Conservation (phyloP, 495 filamentous ascomycete genomes). For the Paragyromitra xinjiangensis region DNA sequence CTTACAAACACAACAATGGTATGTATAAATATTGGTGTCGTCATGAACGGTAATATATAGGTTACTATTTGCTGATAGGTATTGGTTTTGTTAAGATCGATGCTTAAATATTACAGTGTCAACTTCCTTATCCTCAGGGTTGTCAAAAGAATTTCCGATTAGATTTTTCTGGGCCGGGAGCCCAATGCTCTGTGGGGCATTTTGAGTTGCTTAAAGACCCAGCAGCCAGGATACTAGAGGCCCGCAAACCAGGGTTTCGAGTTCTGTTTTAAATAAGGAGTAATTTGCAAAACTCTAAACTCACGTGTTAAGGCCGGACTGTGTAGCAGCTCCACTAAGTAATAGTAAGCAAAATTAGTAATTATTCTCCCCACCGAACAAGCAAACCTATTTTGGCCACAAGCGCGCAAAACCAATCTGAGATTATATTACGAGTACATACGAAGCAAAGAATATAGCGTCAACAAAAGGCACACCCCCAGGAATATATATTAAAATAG, state of each 20-base stretch:
- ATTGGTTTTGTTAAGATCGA: conserved; percentile 77
- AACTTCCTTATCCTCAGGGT: conserved; percentile 7
- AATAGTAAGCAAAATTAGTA: conserved; percentile 13
- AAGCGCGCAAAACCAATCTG: not conserved
- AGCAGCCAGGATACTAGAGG: not conserved
- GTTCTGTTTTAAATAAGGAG: not conserved
- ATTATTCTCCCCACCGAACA: not conserved
- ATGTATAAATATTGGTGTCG: conserved; percentile 90
- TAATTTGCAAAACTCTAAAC: conserved; percentile 17
- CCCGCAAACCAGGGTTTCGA: not conserved
- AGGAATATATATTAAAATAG: conserved; percentile 73
- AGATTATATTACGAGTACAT: not conserved
- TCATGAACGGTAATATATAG: conserved; percentile 76
- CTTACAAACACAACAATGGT: conserved; percentile 86
- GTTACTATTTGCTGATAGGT: conserved; percentile 80
- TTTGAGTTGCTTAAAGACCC: not conserved
- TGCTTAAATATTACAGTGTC: conserved; percentile 39
- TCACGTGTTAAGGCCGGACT: conserved; percentile 84
- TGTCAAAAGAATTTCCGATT: not conserved
- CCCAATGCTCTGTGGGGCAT: not conserved
- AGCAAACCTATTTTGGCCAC: not conserved
- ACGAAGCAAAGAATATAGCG: conserved; percentile 77
- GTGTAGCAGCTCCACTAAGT: conserved; percentile 74
- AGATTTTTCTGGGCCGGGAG: not conserved
- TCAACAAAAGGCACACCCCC: conserved; percentile 76